Percentiles rank a stretch among this genome's conserved stretches.
Conservation (phyloP, 78 protist species). For the Chrysochromulina tobinii region DNA sequence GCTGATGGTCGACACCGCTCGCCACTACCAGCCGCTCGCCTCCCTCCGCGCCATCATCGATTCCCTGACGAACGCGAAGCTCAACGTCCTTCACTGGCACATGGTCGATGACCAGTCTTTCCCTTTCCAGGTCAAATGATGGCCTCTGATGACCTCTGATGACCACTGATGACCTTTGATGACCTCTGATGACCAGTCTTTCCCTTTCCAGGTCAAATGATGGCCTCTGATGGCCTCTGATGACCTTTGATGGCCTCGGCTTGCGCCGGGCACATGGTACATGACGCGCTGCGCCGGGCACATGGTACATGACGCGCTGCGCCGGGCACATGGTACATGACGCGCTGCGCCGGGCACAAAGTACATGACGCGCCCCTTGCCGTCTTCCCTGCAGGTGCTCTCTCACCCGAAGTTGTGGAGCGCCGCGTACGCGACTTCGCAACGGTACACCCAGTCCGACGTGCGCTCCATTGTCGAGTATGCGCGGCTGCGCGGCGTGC, state of each 20-base stretch:
- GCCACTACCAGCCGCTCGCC: constrained; percentile 80
- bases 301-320: too few species aligned
- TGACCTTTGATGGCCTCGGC: too few species aligned
- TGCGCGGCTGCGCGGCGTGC: constrained; percentile 80
- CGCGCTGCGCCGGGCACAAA: too few species aligned
- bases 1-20: constrained; percentile 86
- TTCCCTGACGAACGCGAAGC: constrained; percentile 66
- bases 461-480: constrained; percentile 72
- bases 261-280: too few species aligned
- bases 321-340: too few species aligned
- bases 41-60: constrained; percentile 68
- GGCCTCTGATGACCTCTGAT: too few species aligned
- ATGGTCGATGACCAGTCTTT: constrained; percentile 83
- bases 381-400: too few species aligned
- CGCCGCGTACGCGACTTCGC: constrained; percentile 69
- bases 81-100: constrained; percentile 93
- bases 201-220: constrained; percentile 66
- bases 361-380: too few species aligned
- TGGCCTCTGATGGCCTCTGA: too few species aligned
- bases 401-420: constrained; percentile 60
- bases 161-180: too few species aligned
- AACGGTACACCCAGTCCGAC: constrained; percentile 69
- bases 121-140: constrained; percentile 61
- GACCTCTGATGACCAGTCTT: constrained; percentile 73
- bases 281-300: too few species aligned